Evolutionary conservation across 306 rosid species (phyloP).

Genomic region (Lathyrus tuberosus): DNA sequence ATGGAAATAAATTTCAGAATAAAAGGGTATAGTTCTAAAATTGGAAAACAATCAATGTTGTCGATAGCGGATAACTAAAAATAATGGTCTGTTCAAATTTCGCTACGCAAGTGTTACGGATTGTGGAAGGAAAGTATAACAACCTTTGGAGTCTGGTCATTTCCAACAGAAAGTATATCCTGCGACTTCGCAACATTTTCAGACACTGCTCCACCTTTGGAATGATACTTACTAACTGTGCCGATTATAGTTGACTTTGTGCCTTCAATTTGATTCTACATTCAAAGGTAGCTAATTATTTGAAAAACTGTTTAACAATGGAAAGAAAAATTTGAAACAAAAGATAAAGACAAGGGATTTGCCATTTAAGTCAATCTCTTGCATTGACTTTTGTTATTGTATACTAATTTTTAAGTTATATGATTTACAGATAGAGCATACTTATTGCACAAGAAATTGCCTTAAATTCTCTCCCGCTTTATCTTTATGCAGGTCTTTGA

Average conservation of each 20-base stretch:
- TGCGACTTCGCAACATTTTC: conserved; percentile 38
- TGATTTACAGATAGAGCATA: too few species aligned
- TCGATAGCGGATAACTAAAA: too few species aligned
- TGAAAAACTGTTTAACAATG: conserved; percentile 26
- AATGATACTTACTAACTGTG: conserved; percentile 37
- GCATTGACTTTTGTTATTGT: too few species aligned
- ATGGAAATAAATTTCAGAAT: conserved; percentile 1
- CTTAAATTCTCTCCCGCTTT: too few species aligned
- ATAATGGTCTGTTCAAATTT: too few species aligned
- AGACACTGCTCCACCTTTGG: conserved; percentile 49
- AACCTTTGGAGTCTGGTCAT: conserved; percentile 69
- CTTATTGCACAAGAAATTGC: too few species aligned
- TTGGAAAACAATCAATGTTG: too few species aligned
- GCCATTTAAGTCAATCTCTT: too few species aligned
- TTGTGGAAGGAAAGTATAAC: conserved; percentile 27
- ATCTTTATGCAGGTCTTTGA: too few species aligned
- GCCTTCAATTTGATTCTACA: conserved; percentile 60
- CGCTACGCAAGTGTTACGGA: too few species aligned
- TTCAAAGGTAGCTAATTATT: conserved; percentile 36
- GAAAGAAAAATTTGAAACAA: neutral
- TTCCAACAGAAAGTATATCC: conserved; percentile 49
- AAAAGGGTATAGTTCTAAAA: neutral
- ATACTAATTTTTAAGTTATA: too few species aligned
- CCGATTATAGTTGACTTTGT: conserved; percentile 42
- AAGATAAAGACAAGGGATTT: conserved; percentile 4